Percentiles rank a stretch among this genome's conserved stretches.
These are phyloP conservation scores for Leonotis leonurus DNA, from an alignment of 257 asterid genomes.

Conservation along the genomic window DNA sequence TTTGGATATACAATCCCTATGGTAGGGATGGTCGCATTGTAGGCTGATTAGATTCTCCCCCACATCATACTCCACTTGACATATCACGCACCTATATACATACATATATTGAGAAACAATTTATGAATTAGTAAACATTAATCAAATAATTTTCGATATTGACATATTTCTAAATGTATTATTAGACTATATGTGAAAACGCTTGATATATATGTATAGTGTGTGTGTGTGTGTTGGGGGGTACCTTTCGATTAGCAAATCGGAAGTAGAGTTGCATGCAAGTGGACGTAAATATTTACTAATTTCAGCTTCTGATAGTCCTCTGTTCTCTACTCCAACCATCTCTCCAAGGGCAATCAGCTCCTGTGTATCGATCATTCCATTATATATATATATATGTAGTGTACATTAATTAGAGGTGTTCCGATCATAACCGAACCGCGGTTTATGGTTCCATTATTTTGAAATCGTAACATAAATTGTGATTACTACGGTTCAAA, in stretches of 20 bases:
- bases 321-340: constrained; percentile 60
- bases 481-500: too few relatives aligned
- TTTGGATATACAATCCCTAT: constrained; percentile 38
- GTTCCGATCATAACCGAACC: too few relatives aligned
- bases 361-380: constrained; percentile 37
- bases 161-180: too few relatives aligned
- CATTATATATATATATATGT: too few relatives aligned
- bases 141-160: neutral
- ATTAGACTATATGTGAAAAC: constrained; percentile 16
- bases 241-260: constrained; percentile 40
- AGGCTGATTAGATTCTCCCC: constrained; percentile 47
- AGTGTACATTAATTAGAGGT: too few relatives aligned
- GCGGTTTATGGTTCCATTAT: too few relatives aligned
- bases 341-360: constrained; percentile 59
- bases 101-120: neutral
- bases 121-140: neutral
- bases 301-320: constrained; percentile 46
- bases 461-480: too few relatives aligned
- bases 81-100: constrained; percentile 46
- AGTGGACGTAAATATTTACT: constrained; percentile 31
- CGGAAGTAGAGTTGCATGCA: constrained; percentile 27
- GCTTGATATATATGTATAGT: too few relatives aligned
- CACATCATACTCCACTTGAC: constrained; percentile 57
- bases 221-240: too few relatives aligned
- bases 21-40: constrained; percentile 47